Percentiles rank a stretch among this genome's conserved stretches.
These are phyloP conservation scores for Puccinia sorghi DNA, from an alignment of 1,284 basidiomycete species.

Conservation along the genomic window DNA sequence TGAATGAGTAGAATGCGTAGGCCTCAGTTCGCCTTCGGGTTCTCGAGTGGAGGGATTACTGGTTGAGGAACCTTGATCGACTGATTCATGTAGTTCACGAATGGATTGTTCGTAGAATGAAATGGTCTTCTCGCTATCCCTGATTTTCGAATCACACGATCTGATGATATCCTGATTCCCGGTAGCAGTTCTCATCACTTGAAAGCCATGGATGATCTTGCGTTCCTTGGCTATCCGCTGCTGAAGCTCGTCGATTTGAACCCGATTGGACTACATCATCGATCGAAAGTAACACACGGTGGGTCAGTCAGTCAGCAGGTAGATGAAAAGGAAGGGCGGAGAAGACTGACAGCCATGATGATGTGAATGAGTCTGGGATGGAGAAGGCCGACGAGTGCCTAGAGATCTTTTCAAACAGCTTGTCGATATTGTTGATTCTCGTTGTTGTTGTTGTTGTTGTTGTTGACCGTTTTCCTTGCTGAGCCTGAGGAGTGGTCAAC, in stretches of 20 bases:
- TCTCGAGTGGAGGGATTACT: conserved; percentile 11
- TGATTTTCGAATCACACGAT: conserved; percentile 73
- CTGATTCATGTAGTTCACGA: conserved; percentile 72
- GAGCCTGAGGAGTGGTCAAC: background rate
- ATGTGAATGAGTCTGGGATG: background rate
- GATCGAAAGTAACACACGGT: background rate
- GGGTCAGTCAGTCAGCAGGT: background rate
- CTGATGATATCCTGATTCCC: conserved; percentile 82
- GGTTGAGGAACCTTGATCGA: conserved; percentile 64
- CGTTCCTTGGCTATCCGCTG: conserved; percentile 87
- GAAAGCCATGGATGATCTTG: conserved; percentile 83
- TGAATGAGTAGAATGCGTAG: conserved; percentile 21
- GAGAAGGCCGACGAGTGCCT: background rate
- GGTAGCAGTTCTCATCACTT: conserved; percentile 76
- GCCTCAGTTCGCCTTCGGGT: background rate
- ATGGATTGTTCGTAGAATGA: conserved; percentile 85
- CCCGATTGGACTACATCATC: conserved; percentile 62
- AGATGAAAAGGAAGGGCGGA: background rate
- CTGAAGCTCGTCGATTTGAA: conserved; percentile 88
- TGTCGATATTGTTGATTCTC: background rate
- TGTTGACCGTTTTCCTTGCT: conserved; percentile 12
- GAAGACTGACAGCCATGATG: conserved; percentile 14
- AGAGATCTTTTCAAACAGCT: background rate
- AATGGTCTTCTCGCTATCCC: conserved; percentile 79
- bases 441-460: background rate